phyloP scores from a whole-genome alignment of 805 yeast species.

The Hemisphaericaspora nanyangensis region DNA sequence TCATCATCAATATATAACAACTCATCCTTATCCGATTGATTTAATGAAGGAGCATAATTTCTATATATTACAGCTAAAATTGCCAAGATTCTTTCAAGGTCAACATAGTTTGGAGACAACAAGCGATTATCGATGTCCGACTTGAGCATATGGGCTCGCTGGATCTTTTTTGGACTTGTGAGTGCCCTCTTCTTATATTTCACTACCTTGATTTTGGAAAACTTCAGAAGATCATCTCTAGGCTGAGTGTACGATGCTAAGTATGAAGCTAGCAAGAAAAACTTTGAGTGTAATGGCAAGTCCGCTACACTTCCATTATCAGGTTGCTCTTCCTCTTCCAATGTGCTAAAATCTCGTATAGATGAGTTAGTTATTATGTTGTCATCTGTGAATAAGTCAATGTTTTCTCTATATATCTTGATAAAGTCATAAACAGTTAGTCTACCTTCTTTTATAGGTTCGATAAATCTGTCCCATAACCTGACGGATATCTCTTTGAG shows the following conservation, averaged over 20 bases:
- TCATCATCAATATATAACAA: constrained; percentile 23
- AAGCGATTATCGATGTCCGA: constrained; percentile 55
- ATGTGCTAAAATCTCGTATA: constrained; percentile 23
- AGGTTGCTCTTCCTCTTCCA: constrained; percentile 17
- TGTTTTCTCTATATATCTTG: constrained; percentile 29
- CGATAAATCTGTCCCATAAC: constrained; percentile 32
- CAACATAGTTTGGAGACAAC: constrained; percentile 70
- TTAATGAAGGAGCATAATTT: constrained; percentile 28
- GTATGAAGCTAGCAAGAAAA: constrained; percentile 75
- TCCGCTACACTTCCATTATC: constrained; percentile 31
- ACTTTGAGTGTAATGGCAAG: constrained; percentile 61
- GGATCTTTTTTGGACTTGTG: constrained; percentile 4
- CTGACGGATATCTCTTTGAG: constrained; percentile 26
- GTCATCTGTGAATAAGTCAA: constrained; percentile 25
- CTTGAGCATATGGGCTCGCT: constrained; percentile 24
- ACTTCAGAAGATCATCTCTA: constrained; percentile 62
- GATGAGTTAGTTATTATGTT: constrained; percentile 27
- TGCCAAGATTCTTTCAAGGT: constrained; percentile 75
- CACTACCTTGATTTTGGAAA: constrained; percentile 52
- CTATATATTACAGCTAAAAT: constrained; percentile 69
- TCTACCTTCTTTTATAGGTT: constrained; percentile 20
- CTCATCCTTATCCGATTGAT: constrained; percentile 18
- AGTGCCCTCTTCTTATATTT: constrained; percentile 27
- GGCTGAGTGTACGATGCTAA: constrained; percentile 76
- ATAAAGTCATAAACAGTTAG: constrained; percentile 26